These are phyloP conservation scores for Monascus ruber DNA, from an alignment of 2,329 filamentous ascomycete genomes.

Conservation along the genomic window DNA sequence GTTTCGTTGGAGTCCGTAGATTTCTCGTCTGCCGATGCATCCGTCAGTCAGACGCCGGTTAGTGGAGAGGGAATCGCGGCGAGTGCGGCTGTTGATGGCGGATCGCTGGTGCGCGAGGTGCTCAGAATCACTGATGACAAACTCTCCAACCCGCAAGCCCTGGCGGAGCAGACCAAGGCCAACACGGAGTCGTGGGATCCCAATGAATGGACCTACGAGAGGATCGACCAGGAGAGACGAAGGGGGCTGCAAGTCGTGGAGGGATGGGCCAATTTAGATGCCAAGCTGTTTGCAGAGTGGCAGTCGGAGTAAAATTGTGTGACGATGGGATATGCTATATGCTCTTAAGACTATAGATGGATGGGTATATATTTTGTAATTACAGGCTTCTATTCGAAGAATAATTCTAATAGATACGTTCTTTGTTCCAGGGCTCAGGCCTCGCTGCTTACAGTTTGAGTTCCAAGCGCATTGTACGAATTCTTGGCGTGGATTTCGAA, in stretches of 20 bases:
- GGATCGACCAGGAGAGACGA: slow-evolving; percentile 46
- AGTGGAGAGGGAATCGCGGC: slow-evolving; percentile 22
- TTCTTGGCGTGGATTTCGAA: no score
- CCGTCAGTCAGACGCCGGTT: slow-evolving; percentile 11
- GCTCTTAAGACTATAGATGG: no score
- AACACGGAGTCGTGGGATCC: slow-evolving; percentile 21
- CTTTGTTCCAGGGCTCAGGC: no score
- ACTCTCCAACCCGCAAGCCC: slow-evolving; percentile 13
- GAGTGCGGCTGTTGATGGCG: slow-evolving; percentile 21
- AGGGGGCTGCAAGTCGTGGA: slow-evolving; percentile 45
- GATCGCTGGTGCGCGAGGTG: slow-evolving; percentile 25
- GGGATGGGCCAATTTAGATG: slow-evolving; percentile 45
- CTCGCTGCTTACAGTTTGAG: no score
- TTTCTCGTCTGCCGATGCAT: neutral
- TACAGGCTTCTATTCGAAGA: no score
- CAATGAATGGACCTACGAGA: slow-evolving; percentile 48
- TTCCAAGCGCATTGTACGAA: no score
- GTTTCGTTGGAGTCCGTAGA: neutral
- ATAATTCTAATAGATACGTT: no score
- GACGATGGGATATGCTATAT: no score
- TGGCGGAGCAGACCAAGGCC: slow-evolving; percentile 20
- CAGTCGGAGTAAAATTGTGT: slow-evolving; percentile 1
- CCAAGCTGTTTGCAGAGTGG: slow-evolving; percentile 39
- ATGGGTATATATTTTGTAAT: no score
- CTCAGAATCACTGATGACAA: slow-evolving; percentile 21